Conservation (phyloP, 768 basidiomycete genomes). For the Lactarius deliciosus region DNA sequence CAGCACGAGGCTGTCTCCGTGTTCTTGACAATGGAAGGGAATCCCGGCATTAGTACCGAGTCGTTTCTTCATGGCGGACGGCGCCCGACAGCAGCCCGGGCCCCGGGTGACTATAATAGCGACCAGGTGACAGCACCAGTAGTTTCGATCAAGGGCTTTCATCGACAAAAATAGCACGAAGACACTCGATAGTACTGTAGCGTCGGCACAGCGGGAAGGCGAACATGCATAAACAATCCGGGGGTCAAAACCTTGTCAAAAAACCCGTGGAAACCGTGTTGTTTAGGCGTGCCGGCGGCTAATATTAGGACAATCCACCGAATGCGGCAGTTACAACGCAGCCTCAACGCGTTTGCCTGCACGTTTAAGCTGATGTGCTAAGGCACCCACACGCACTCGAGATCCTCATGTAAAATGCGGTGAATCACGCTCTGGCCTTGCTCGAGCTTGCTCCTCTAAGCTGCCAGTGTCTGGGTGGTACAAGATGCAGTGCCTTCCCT, state of each 20-base stretch:
- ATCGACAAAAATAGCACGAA: background rate
- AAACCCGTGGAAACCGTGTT: background rate
- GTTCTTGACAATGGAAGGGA: background rate
- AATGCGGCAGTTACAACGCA: constrained; percentile 7
- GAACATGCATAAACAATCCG: background rate
- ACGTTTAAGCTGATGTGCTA: constrained; percentile 6
- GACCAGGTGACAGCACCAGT: background rate
- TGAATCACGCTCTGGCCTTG: constrained; percentile 2
- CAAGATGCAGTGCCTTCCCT: constrained; percentile 9
- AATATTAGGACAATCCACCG: background rate
- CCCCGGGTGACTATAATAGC: background rate
- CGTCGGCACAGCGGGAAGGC: background rate
- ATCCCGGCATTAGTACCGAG: background rate
- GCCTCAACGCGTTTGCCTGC: constrained; percentile 19
- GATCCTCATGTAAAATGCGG: background rate
- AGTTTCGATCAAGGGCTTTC: constrained; percentile 11
- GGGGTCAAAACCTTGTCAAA: too few species aligned
- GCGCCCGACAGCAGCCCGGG: background rate
- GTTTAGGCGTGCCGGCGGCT: constrained; percentile 10
- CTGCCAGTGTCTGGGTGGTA: background rate
- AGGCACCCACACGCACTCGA: constrained; percentile 2
- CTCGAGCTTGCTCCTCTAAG: constrained; percentile 14
- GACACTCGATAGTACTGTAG: background rate
- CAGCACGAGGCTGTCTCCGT: background rate
- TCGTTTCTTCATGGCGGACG: background rate